Evolutionary conservation across 2,329 filamentous ascomycete species (phyloP), one percentile per base, ranked within the genome.

Genomic region (Alternaria ventricosa): DNA sequence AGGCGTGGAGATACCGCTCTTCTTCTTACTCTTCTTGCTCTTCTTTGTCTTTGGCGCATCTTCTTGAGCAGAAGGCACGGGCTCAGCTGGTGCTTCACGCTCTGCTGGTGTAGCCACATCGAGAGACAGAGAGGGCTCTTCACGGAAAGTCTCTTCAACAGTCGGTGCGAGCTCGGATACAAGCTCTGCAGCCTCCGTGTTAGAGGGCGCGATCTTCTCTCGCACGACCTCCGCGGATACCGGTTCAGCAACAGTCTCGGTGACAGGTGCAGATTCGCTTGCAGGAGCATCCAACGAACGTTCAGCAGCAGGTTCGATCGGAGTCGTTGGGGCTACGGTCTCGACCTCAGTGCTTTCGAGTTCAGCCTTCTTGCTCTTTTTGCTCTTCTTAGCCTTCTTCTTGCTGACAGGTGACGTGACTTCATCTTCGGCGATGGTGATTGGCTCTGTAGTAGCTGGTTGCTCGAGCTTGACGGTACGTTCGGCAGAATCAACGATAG

Each of bases 321-420:
- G 59, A 27, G 61, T 56, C 0, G 55, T 63, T 6, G 66, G 47
- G 8, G 67, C 50, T 7, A 61, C 59, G 3, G 65, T 66, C 27
- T 62, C 64, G 12, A 50, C 33, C 44, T 68, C 64, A 6, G 51
- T 59, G 44, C 68, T 74, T 55, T 69, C 71, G 4, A 61, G 70
- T 43, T 73, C 69, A 41, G 64, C 64, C 44, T 74, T 75, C 66
- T 76, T 76, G 4, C 30, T 57, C 53, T 75, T 78, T 55, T 76
- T 77, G 33, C 63, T 61, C 59, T 76, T 78, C 61, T 78, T 77
- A 12, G 60, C 58, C 64, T 76, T 75, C 62, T 70, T 76, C 62
- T 72, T 75, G 45, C 58, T 59, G 6, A 67, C 50, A 18, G 55
- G 36, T 51, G 61, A 44, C 15, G 57, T 53, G 15, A 23, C 22